phyloP scores from a whole-genome alignment of 1,284 basidiomycete species.

The Amylostereum areolatum region DNA sequence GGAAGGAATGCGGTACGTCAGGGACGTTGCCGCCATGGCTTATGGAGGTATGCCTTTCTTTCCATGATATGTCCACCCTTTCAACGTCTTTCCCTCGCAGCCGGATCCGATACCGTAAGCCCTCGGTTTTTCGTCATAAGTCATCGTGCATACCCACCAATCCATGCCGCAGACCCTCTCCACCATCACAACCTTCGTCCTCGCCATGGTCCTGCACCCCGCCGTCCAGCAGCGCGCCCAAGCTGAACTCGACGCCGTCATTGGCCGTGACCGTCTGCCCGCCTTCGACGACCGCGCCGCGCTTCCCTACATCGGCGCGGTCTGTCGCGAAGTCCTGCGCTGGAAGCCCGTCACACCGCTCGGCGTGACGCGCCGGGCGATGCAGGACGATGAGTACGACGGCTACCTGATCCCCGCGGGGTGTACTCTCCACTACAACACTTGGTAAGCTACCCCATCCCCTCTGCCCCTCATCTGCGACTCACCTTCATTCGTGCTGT shows the following conservation, averaged over 20 bases:
- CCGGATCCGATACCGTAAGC: conserved; percentile 1
- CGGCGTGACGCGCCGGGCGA: conserved; percentile 2
- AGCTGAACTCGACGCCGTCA: conserved; percentile 8
- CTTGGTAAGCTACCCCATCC: conserved; percentile 1
- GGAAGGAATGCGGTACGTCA: too few relatives aligned
- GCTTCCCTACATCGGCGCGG: conserved; percentile 22
- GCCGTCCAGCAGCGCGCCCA: conserved; percentile 5
- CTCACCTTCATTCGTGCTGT: neutral
- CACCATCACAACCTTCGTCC: conserved; percentile 7
- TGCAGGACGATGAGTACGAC: conserved; percentile 11
- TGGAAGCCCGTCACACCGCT: conserved; percentile 3
- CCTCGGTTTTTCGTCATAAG: too few relatives aligned
- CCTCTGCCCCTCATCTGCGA: neutral
- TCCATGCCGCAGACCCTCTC: too few relatives aligned
- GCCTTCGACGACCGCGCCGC: conserved; percentile 19
- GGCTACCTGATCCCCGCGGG: conserved; percentile 11
- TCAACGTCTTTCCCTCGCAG: neutral
- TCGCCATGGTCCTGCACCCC: conserved; percentile 8
- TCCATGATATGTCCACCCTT: neutral
- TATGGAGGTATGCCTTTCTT: neutral
- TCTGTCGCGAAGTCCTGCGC: conserved; percentile 15
- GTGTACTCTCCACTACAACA: neutral
- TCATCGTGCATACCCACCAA: too few relatives aligned
- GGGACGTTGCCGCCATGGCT: too few relatives aligned
- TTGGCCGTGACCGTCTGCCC: conserved; percentile 16